Conservation (phyloP, 83 land plant genomes). For the Diphasiastrum complanatum region DNA sequence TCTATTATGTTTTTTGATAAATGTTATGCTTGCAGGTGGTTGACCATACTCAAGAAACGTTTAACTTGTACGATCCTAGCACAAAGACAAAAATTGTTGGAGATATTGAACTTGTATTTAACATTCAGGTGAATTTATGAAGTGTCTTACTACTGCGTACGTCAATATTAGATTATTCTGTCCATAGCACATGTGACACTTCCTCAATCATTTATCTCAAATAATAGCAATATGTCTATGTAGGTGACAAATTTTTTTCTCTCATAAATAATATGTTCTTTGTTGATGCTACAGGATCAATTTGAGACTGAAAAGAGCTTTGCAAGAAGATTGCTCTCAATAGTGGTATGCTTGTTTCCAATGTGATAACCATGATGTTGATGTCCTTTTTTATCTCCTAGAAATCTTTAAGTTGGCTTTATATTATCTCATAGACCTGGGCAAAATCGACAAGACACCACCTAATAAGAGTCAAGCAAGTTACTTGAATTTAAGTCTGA, state of each 20-base stretch:
- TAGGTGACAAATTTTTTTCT: not conserved
- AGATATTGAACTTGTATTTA: slow-evolving; percentile 49
- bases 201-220: not conserved
- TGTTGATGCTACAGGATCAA: slow-evolving; percentile 51
- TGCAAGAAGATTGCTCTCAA: slow-evolving; percentile 65
- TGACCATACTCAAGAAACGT: slow-evolving; percentile 31
- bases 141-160: too few relatives aligned
- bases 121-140: slow-evolving; percentile 83
- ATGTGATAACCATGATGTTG: too few relatives aligned
- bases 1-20: not conserved
- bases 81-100: slow-evolving; percentile 53
- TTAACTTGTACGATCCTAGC: slow-evolving; percentile 60
- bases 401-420: too few relatives aligned
- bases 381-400: too few relatives aligned
- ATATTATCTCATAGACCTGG: too few relatives aligned
- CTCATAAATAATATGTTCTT: not conserved
- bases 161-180: too few relatives aligned
- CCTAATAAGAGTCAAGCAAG: too few relatives aligned
- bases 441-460: too few relatives aligned
- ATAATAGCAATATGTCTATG: not conserved
- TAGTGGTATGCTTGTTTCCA: slow-evolving; percentile 83
- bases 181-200: too few relatives aligned
- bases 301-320: slow-evolving; percentile 66
- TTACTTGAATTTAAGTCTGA: too few relatives aligned
- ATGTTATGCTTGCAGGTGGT: slow-evolving; percentile 35